phyloP scores from a whole-genome alignment of 164 flowering plant genomes.

The Pachysandra terminalis region DNA sequence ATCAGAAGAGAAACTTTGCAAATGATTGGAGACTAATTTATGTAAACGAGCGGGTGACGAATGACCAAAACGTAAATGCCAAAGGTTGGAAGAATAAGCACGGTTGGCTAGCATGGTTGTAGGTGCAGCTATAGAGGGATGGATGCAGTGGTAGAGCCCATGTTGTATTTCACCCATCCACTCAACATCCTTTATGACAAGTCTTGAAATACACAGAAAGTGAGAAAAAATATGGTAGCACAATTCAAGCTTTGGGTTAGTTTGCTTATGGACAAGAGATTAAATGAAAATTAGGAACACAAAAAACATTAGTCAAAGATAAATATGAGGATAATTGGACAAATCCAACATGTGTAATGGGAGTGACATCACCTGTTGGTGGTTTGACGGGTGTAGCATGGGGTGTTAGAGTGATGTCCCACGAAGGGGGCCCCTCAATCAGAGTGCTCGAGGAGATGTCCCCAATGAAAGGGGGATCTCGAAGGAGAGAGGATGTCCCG shows the following conservation, averaged over 20 bases:
- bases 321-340: not conserved
- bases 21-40: not conserved
- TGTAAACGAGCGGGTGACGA: not conserved
- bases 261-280: not conserved
- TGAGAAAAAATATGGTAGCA: not conserved
- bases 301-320: not conserved
- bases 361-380: not conserved
- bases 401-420: not conserved
- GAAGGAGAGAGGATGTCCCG: too few species aligned
- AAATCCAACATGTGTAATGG: not conserved
- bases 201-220: not conserved
- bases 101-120: not conserved
- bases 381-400: too few species aligned
- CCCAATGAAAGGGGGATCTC: too few species aligned
- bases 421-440: too few species aligned
- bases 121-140: not conserved
- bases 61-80: not conserved
- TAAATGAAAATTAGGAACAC: not conserved
- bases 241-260: not conserved
- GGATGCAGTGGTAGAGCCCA: not conserved
- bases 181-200: not conserved
- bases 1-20: not conserved
- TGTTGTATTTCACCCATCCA: not conserved
- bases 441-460: too few species aligned
- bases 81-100: not conserved